A percentile compares a stretch with the other conserved stretches of the same genome.
phyloP scores from a whole-genome alignment of 2,329 filamentous ascomycete species.

The Fusarium stilboides region DNA sequence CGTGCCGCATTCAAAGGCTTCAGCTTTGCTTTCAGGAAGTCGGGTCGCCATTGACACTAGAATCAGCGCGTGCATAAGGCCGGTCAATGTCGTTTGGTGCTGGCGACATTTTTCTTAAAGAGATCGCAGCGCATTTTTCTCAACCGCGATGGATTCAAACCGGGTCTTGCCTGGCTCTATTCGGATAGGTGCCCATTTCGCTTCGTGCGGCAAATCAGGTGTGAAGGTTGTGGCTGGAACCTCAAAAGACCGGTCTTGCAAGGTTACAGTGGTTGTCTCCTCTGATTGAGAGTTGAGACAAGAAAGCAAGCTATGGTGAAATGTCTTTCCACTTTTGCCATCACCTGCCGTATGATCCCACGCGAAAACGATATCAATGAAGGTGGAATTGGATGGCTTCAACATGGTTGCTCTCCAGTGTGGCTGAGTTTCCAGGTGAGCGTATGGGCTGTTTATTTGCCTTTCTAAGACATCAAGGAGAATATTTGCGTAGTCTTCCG shows the following conservation, averaged over 20 bases:
- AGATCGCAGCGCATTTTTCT: not conserved
- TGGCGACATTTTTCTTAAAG: slow-evolving; percentile 8
- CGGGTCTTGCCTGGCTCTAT: not conserved
- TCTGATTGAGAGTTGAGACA: slow-evolving; percentile 1
- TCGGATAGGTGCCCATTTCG: slow-evolving; percentile 22
- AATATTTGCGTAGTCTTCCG: not conserved
- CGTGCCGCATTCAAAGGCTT: slow-evolving; percentile 12
- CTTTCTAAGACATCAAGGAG: not conserved
- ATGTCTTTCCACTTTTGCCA: slow-evolving; percentile 28
- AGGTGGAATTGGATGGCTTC: not conserved
- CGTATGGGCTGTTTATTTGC: slow-evolving; percentile 18
- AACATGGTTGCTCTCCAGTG: slow-evolving; percentile 20
- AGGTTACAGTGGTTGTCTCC: fast-evolving
- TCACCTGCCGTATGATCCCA: slow-evolving; percentile 33
- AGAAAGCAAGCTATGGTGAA: slow-evolving; percentile 11
- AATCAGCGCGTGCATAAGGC: slow-evolving; percentile 7
- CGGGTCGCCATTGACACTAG: slow-evolving; percentile 17
- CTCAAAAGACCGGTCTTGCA: slow-evolving; percentile 13
- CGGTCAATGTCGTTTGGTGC: slow-evolving; percentile 21
- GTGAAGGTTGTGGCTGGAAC: slow-evolving; percentile 3
- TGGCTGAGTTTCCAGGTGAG: slow-evolving; percentile 9
- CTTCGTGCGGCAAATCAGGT: not conserved
- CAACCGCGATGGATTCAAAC: not conserved
- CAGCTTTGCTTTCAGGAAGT: not conserved
- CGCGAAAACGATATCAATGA: slow-evolving; percentile 27